Base-by-base conservation (phyloP, 2,329 filamentous ascomycete genomes). In the Atkinsonella texensis region DNA sequence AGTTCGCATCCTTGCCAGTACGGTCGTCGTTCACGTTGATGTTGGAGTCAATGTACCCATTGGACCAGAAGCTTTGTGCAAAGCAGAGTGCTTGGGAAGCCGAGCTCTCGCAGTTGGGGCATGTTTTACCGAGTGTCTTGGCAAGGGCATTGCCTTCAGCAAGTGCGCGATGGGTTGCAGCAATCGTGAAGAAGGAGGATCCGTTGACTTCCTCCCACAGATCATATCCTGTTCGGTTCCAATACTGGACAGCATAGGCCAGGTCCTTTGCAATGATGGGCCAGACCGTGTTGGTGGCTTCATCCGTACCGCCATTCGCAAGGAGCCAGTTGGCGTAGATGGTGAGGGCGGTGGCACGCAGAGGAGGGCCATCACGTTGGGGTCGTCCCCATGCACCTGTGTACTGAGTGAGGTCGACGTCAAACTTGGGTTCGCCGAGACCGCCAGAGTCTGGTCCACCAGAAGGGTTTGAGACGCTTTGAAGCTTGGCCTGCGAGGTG, bases 181-280 rank as follows among this genome's bases (percentile, higher is more conserved):
- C 79, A 33, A 82, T 70, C 1, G 87, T 93, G 67, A 91, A 94
- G 72, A 90, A 93, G 0, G 85, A 89, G 20, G 79, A 83, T 41
- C 86, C 85, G 23, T 74, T 71, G 13, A 90, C 79, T 64, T 93
- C 88, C 64, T 93, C 88, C 88, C 88, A 93, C 3, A 94, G 74
- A 64, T 94, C 88, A 60, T 81, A 93, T 6, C 77, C 77, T 0
- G 76, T 78, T 56, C 73, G 66, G 61, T 79, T 80, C 75, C 84
- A 87, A 69, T 87, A 87, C 61, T 87, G 79, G 1, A 81, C 76
- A 7, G 88, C 81, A 56, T 91, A 93, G 44, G 74, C 75, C 35
- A 94, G 74, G 60, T 93, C 88, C 58, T 89, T 91, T 46, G 75
- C 73, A 46, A 89, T 78, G 49, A 91, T 72, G 2, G 87, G 87